phyloP scores from a whole-genome alignment of 345 rosid species.

The Noccaea caerulescens region DNA sequence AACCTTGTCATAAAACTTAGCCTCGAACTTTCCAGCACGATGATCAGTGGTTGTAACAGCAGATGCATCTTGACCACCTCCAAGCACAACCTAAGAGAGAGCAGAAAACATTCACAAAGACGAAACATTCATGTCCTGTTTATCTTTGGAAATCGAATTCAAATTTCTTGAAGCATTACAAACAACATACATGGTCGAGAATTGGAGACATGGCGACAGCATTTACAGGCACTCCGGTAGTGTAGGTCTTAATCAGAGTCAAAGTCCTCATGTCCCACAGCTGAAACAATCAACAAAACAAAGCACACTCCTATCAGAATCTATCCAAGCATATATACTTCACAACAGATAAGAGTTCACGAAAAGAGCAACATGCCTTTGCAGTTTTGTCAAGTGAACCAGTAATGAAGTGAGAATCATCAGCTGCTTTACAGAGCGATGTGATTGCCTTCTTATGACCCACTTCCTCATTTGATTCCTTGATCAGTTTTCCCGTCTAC shows the following conservation, averaged over 20 bases:
- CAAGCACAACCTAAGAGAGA: constrained; percentile 77
- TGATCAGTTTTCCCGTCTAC: constrained; percentile 87
- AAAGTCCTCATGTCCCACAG: constrained; percentile 89
- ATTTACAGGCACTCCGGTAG: constrained; percentile 89
- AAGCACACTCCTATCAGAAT: constrained; percentile 16
- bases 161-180: neutral
- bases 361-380: constrained; percentile 58
- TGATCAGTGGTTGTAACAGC: constrained; percentile 96
- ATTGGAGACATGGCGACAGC: constrained; percentile 98
- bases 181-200: constrained; percentile 81
- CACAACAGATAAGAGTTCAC: neutral
- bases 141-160: neutral
- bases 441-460: constrained; percentile 90
- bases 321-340: neutral
- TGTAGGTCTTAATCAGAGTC: constrained; percentile 88
- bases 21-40: constrained; percentile 98
- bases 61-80: constrained; percentile 98
- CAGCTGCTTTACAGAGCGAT: constrained; percentile 77
- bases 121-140: neutral
- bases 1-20: constrained; percentile 77
- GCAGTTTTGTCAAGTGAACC: constrained; percentile 98
- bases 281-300: constrained; percentile 46
- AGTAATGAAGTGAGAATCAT: constrained; percentile 82
- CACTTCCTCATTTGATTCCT: constrained; percentile 65
- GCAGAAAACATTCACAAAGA: constrained; percentile 19